Conservation (phyloP, 257 asterid species). For the Jacaranda copaia region DNA sequence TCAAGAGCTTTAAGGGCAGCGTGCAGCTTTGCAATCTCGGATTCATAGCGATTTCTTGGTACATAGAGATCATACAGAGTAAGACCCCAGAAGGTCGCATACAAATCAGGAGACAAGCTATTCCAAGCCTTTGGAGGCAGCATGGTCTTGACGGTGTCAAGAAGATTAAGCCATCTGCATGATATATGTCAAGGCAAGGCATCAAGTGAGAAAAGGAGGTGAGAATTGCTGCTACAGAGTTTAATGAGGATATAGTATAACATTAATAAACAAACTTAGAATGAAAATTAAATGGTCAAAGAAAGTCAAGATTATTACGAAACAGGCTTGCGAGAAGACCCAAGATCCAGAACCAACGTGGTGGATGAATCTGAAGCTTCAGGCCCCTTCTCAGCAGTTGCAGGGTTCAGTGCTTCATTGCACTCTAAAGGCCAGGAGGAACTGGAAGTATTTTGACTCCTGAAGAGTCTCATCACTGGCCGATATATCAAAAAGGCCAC, state of each 20-base stretch:
- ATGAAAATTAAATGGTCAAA: conserved; percentile 27
- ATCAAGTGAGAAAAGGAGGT: conserved; percentile 29
- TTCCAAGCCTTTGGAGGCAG: conserved; percentile 98
- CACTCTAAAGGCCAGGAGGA: conserved; percentile 87
- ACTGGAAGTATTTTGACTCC: conserved; percentile 63
- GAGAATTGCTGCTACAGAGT: conserved; percentile 12
- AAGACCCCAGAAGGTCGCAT: conserved; percentile 99
- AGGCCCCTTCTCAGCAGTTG: conserved; percentile 61
- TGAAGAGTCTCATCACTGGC: conserved; percentile 97
- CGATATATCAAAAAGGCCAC: conserved; percentile 95
- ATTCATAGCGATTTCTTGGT: conserved; percentile 88
- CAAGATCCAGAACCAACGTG: conserved; percentile 75
- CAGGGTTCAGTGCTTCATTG: conserved; percentile 52
- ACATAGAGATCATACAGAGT: conserved; percentile 94
- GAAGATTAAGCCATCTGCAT: conserved; percentile 92
- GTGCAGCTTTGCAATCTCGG: conserved; percentile 89
- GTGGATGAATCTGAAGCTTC: conserved; percentile 56
- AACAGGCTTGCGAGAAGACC: conserved; percentile 71
- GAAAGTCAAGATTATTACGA: conserved; percentile 53
- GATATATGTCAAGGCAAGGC: conserved; percentile 29
- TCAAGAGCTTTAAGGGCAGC: conserved; percentile 94
- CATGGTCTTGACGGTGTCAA: conserved; percentile 87
- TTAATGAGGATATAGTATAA: conserved; percentile 20
- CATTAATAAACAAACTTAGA: conserved; percentile 14
- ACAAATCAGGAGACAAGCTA: conserved; percentile 96